Evolutionary conservation across 2,329 filamentous ascomycete species (phyloP), one percentile per base, ranked within the genome.

Genomic region (Huntiella abstrusa): DNA sequence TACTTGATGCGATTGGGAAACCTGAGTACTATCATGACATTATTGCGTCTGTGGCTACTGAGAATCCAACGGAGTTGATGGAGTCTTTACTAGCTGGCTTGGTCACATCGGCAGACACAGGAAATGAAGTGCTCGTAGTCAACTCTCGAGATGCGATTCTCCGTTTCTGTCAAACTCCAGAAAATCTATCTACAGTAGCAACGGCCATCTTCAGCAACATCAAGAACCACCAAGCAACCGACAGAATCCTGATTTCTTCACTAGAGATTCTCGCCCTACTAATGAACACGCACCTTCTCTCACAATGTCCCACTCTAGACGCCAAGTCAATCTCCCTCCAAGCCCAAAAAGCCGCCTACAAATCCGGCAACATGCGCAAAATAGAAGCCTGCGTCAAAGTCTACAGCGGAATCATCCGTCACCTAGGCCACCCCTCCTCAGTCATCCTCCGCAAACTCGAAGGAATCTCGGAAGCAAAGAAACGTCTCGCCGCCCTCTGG

Each of bases 211-310:
- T 71, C 0, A 58, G 64, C 12, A 73, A 80, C 46, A 59, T 83
- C 13, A 67, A 64, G 49, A 57, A 58, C 1, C 67, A 68, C 46
- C 64, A 73, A 36, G 65, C 64, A 8, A 67, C 79, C 49, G 85
- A 94, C 55, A 72, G 84, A 22, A 69, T 86, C 38, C 60, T 83
- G 0, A 70, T 91, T 16, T 81, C 87, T 0, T 71, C 80, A 1
- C 65, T 98, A 3, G 84, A 93, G 54, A 71, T 87, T 3, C 57
- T 82, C 1, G 78, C 78, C 0, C 92, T 91, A 54, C 62, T 96
- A 32, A 70, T 92, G 58, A 77, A 87, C 62, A 70, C 65, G 40
- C 69, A 62, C 8, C 58, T 69, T 43, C 65, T 70, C 53, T 64
- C 62, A 58, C 59, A 54, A 19, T 64, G 59, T 53, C 53, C 55